Conservation (phyloP, 1,284 basidiomycete genomes). For the Salmacisia buchloeana region DNA sequence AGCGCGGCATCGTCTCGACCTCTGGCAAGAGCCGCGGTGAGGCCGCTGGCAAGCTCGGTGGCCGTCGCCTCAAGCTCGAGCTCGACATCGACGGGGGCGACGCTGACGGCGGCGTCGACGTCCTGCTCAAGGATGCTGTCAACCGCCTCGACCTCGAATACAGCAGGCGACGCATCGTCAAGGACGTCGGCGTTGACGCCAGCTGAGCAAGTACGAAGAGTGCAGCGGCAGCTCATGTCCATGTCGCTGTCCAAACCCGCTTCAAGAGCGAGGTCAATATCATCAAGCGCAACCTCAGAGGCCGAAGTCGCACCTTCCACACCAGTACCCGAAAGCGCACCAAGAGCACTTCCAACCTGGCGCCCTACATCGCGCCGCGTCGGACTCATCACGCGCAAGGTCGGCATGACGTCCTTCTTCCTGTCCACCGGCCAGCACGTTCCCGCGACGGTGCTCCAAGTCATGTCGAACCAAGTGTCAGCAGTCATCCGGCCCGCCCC, state of each 20-base stretch:
- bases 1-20: no score
- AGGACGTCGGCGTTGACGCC: no score
- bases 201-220: not conserved
- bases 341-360: constrained; percentile 57
- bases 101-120: no score
- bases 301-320: not conserved
- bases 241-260: not conserved
- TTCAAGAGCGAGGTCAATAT: not conserved
- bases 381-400: constrained; percentile 87
- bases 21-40: no score
- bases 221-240: not conserved
- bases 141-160: not conserved
- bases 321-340: not conserved
- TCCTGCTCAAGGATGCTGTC: no score
- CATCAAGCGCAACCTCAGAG: not conserved
- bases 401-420: constrained; percentile 93
- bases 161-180: no score
- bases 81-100: no score
- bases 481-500: constrained; percentile 25
- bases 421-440: constrained; percentile 77
- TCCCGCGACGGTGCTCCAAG: constrained; percentile 92
- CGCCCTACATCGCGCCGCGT: constrained; percentile 73
- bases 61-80: no score
- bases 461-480: constrained; percentile 53
- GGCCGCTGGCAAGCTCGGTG: no score